Conservation (phyloP, 2,329 filamentous ascomycete genomes). For the Ascocoryne sarcoides region DNA sequence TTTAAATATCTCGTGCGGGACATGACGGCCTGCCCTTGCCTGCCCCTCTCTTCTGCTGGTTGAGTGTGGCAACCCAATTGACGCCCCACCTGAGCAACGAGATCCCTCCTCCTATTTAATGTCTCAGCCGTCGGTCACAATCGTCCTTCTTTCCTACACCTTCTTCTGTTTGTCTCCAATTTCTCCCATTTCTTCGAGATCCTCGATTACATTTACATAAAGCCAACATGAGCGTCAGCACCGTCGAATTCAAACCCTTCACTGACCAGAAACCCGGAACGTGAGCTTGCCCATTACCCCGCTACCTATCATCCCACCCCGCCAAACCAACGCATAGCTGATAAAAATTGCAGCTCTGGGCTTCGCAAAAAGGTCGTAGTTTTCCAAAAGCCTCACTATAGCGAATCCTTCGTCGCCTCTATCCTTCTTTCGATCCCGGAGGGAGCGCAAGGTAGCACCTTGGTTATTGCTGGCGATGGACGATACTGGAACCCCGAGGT, state of each 20-base stretch:
- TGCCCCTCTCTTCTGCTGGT: too few species aligned
- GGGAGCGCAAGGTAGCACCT: constrained; percentile 69
- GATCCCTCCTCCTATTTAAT: constrained; percentile 4
- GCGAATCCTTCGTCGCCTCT: constrained; percentile 88
- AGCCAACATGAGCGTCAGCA: constrained; percentile 62
- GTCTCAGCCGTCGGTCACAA: too few species aligned
- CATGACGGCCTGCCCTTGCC: too few species aligned
- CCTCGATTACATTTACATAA: constrained; percentile 1
- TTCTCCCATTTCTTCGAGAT: background rate
- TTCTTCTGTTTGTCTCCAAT: background rate
- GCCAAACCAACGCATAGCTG: constrained; percentile 22
- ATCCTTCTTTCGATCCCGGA: constrained; percentile 96
- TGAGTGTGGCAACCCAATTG: constrained; percentile 1
- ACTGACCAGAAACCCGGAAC: constrained; percentile 98
- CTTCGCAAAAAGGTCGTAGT: constrained; percentile 98
- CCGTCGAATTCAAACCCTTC: constrained; percentile 76
- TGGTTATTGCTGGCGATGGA: constrained; percentile 96
- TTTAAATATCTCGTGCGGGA: background rate
- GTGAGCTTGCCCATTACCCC: constrained; percentile 52
- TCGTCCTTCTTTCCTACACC: too few species aligned
- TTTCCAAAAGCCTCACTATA: constrained; percentile 93
- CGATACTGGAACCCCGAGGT: constrained; percentile 97
- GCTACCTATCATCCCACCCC: constrained; percentile 20
- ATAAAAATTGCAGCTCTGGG: constrained; percentile 62
- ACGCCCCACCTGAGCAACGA: constrained; percentile 3